Evolutionary conservation across 2,329 filamentous ascomycete genomes (phyloP).

Genomic region (Pyricularia pennisetigena): DNA sequence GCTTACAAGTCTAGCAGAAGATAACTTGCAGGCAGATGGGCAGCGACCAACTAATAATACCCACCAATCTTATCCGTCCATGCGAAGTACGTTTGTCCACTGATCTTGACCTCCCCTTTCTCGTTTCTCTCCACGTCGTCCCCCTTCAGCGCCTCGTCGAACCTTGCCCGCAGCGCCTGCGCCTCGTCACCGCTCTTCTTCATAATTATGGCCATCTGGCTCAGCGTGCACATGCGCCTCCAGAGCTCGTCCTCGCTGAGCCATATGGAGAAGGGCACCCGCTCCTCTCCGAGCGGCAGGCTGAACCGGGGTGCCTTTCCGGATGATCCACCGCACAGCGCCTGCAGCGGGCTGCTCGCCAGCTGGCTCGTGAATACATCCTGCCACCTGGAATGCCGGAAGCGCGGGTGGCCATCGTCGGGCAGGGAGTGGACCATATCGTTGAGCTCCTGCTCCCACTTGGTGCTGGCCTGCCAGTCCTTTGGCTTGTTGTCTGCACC

Average conservation of each 20-base stretch:
- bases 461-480: slow-evolving; percentile 41
- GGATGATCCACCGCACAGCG: slow-evolving; percentile 30
- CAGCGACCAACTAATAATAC: background rate
- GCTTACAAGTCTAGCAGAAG: background rate
- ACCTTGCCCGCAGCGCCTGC: slow-evolving; percentile 34
- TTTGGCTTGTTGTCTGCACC: slow-evolving; percentile 51
- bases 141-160: slow-evolving; percentile 43
- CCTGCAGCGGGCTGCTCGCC: slow-evolving; percentile 39
- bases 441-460: slow-evolving; percentile 54
- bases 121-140: slow-evolving; percentile 48
- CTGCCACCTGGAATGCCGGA: slow-evolving; percentile 55
- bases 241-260: slow-evolving; percentile 50
- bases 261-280: slow-evolving; percentile 46
- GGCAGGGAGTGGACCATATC: slow-evolving; percentile 42
- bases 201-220: slow-evolving; percentile 47
- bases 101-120: slow-evolving; percentile 23
- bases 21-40: background rate
- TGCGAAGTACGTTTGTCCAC: slow-evolving; percentile 52
- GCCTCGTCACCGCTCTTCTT: slow-evolving; percentile 38
- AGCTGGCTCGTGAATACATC: slow-evolving; percentile 53
- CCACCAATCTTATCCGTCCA: slow-evolving; percentile 43
- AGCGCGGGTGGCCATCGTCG: slow-evolving; percentile 52
- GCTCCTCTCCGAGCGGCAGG: slow-evolving; percentile 48
- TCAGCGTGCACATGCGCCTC: slow-evolving; percentile 55
- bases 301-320: slow-evolving; percentile 40